Conservation (phyloP, 139 green algal genomes). For the Helicosporidium sp. region DNA sequence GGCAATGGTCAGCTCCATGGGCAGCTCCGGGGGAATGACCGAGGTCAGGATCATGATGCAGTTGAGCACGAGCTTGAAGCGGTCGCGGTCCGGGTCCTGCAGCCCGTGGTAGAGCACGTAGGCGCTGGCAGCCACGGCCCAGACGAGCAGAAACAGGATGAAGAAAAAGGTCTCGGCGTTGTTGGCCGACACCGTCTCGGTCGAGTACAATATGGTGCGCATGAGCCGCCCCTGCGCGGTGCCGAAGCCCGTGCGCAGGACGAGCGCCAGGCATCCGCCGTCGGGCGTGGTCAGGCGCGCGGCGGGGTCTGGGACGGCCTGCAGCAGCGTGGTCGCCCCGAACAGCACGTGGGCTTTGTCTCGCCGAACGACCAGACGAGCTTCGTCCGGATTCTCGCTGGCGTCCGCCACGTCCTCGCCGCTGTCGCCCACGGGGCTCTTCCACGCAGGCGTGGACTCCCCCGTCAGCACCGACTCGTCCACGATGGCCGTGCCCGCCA, state of each 20-base stretch:
- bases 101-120: conserved; percentile 74
- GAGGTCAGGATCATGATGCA: conserved; percentile 94
- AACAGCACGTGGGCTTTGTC: conserved; percentile 82
- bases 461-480: conserved; percentile 93
- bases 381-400: conserved; percentile 2
- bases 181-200: conserved; percentile 83
- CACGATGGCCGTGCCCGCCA: conserved; percentile 74
- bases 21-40: conserved; percentile 89
- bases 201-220: conserved; percentile 92
- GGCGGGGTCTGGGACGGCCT: conserved; percentile 44
- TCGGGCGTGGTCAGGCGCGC: conserved; percentile 57
- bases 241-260: conserved; percentile 90
- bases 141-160: conserved; percentile 93
- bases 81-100: conserved; percentile 63
- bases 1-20: conserved; percentile 94
- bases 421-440: conserved; percentile 33
- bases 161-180: conserved; percentile 82
- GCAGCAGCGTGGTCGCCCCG: conserved; percentile 78
- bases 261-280: conserved; percentile 69
- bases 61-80: conserved; percentile 94
- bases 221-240: conserved; percentile 85
- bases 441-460: conserved; percentile 78
- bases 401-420: conserved; percentile 15
- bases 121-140: conserved; percentile 63
- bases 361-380: conserved; percentile 18